These are phyloP conservation scores for Fusarium sp. DNA, from an alignment of 2,329 filamentous ascomycete genomes.

Conservation along the genomic window DNA sequence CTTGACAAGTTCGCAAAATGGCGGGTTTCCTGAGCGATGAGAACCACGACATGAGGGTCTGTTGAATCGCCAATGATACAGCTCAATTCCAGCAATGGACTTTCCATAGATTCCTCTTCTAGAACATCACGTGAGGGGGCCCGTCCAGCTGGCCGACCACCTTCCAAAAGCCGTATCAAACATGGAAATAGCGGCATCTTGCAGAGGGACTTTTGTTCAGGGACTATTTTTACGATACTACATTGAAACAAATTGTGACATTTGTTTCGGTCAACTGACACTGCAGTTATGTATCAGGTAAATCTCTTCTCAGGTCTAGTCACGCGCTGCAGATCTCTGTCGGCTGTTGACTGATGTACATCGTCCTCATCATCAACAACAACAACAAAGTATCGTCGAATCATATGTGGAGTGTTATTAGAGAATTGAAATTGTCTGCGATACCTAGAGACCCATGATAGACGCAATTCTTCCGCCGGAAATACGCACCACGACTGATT, in stretches of 20 bases:
- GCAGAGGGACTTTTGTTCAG: constrained; percentile 14
- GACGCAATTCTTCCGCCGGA: neutral
- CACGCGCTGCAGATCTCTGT: constrained; percentile 2
- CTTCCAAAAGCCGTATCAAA: constrained; percentile 27
- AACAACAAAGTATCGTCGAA: neutral
- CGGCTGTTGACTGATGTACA: too few relatives aligned
- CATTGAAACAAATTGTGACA: constrained; percentile 13
- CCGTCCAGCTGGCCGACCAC: neutral
- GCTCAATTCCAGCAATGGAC: constrained; percentile 11
- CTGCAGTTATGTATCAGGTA: neutral
- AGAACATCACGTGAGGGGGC: constrained; percentile 31
- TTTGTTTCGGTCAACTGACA: neutral
- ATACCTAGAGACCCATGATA: neutral
- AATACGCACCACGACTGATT: constrained; percentile 17
- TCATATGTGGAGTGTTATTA: too few relatives aligned
- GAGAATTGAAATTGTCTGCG: neutral
- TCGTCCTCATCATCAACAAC: too few relatives aligned
- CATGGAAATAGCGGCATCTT: constrained; percentile 11
- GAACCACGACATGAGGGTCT: constrained; percentile 44
- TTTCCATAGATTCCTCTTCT: constrained; percentile 22
- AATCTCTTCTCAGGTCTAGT: neutral
- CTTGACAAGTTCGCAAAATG: constrained; percentile 39
- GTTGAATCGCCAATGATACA: constrained; percentile 25
- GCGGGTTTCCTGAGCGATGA: constrained; percentile 43
- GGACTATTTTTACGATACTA: neutral